Conservation (phyloP, 2,329 filamentous ascomycete genomes). For the Botrytis sinoallii region DNA sequence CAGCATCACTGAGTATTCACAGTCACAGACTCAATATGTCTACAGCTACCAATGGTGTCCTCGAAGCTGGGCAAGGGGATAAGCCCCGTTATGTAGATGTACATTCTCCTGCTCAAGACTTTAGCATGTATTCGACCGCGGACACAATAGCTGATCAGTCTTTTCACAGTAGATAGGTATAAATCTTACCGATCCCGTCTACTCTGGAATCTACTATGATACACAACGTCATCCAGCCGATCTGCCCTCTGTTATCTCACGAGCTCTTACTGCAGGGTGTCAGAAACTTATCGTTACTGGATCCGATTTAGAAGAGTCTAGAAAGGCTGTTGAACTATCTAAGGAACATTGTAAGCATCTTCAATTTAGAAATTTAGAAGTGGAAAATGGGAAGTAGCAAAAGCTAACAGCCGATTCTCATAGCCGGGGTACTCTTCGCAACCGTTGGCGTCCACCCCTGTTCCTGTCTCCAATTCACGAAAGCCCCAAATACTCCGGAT, state of each 20-base stretch:
- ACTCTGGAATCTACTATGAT: conserved; percentile 78
- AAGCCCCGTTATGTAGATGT: conserved; percentile 21
- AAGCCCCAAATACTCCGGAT: conserved; percentile 47
- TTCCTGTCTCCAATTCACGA: conserved; percentile 70
- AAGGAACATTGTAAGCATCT: conserved; percentile 64
- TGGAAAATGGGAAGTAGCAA: not conserved
- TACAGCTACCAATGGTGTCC: not conserved
- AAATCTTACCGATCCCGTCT: conserved; percentile 92
- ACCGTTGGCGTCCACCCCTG: conserved; percentile 96
- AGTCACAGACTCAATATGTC: conserved; percentile 9
- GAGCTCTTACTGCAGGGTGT: conserved; percentile 76
- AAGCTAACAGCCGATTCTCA: conserved; percentile 24
- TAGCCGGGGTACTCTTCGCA: conserved; percentile 78
- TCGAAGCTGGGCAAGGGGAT: not conserved
- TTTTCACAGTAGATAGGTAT: conserved; percentile 68
- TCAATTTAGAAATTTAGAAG: not conserved
- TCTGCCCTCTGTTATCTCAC: conserved; percentile 70
- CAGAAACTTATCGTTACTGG: conserved; percentile 91
- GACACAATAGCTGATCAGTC: conserved; percentile 7
- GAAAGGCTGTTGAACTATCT: conserved; percentile 70
- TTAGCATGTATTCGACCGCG: not conserved
- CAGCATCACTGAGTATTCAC: not conserved
- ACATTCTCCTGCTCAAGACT: not conserved
- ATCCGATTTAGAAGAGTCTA: conserved; percentile 76
- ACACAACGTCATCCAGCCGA: conserved; percentile 72